Evolutionary conservation across 805 yeast genomes (phyloP).

Genomic region (Candida verbasci): DNA sequence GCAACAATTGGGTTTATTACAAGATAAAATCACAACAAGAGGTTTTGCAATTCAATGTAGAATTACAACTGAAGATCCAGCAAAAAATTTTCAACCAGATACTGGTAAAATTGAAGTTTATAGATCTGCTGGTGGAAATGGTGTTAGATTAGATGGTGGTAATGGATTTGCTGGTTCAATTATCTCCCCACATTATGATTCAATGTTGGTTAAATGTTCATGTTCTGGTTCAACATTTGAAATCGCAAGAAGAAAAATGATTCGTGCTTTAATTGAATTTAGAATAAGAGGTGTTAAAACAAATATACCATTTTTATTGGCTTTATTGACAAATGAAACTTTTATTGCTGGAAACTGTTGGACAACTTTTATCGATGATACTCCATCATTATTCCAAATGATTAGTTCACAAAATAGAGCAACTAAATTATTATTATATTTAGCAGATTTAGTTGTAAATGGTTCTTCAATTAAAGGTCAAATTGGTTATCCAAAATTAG

Average conservation of each 20-base stretch:
- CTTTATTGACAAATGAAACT: constrained; percentile 84
- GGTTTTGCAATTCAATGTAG: constrained; percentile 99
- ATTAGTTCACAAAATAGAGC: constrained; percentile 95
- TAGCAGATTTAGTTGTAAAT: constrained; percentile 92
- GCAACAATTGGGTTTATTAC: constrained; percentile 85
- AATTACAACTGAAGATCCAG: constrained; percentile 97
- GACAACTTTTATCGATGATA: constrained; percentile 98
- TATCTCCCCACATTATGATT: constrained; percentile 95
- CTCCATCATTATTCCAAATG: constrained; percentile 94
- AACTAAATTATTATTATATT: constrained; percentile 82
- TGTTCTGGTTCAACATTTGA: constrained; percentile 97
- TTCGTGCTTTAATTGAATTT: constrained; percentile 93
- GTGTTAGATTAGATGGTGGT: constrained; percentile 98
- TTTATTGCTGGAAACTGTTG: constrained; percentile 86
- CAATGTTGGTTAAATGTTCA: constrained; percentile 96
- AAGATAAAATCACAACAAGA: constrained; percentile 90
- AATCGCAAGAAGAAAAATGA: constrained; percentile 96
- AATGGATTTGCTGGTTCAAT: constrained; percentile 96
- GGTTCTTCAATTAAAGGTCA: constrained; percentile 97
- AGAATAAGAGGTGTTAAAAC: constrained; percentile 99
- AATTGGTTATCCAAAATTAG: constrained; percentile 82
- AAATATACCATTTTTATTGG: constrained; percentile 92
- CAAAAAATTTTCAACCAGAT: constrained; percentile 96
- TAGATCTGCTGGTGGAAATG: constrained; percentile 98
- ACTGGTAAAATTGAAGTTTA: constrained; percentile 98